A percentile compares a stretch with the other conserved stretches of the same genome.
These are phyloP conservation scores for Tolypocladium amazonense DNA, from an alignment of 2,329 filamentous ascomycete genomes.

Conservation along the genomic window DNA sequence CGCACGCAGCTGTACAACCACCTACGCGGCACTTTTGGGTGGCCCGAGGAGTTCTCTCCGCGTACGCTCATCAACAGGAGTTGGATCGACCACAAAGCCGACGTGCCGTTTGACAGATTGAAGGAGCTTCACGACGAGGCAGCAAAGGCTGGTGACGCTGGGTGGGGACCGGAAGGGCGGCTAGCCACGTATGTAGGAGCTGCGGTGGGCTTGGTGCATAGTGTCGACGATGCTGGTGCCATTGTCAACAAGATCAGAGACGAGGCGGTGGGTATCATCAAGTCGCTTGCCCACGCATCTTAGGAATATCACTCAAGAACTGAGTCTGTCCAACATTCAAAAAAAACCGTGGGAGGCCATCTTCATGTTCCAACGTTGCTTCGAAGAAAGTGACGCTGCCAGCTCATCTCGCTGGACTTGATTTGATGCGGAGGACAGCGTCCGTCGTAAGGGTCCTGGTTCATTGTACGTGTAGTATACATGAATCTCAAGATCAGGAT, in stretches of 20 bases:
- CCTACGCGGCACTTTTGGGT: conserved; percentile 29
- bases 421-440: no score
- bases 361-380: no score
- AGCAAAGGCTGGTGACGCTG: conserved; percentile 26
- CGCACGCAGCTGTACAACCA: conserved; percentile 35
- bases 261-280: conserved; percentile 12
- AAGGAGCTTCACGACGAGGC: conserved; percentile 30
- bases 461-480: no score
- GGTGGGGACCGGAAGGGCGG: conserved; percentile 36
- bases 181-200: conserved; percentile 40
- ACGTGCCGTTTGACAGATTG: conserved; percentile 31
- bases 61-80: conserved; percentile 27
- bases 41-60: conserved; percentile 30
- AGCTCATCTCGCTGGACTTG: no score
- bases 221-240: conserved; percentile 23
- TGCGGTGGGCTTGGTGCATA: conserved; percentile 30
- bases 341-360: neutral
- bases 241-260: conserved; percentile 24
- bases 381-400: no score
- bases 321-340: neutral
- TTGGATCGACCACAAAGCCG: conserved; percentile 23
- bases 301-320: no score
- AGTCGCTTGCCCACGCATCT: neutral
- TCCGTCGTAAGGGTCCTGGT: no score
- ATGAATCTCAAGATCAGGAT: no score